Conservation (phyloP, 2,329 filamentous ascomycete genomes). For the Colletotrichum gigasporum region DNA sequence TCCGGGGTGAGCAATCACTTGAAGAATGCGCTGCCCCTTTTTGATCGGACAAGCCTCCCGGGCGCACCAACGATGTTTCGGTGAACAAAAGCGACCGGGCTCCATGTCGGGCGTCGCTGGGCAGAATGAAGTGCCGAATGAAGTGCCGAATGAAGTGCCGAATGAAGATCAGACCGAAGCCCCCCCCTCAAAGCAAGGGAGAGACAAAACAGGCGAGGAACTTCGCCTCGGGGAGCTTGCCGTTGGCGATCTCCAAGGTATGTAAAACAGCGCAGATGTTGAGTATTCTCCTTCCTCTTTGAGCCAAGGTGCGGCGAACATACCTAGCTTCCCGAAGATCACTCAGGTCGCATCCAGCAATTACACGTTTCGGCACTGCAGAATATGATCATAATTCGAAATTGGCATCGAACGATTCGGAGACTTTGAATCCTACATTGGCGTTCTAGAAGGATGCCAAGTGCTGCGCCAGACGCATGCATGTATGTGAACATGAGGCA, state of each 20-base stretch:
- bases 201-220: too few relatives aligned
- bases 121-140: too few relatives aligned
- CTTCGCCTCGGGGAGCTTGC: too few relatives aligned
- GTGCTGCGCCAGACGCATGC: too few relatives aligned
- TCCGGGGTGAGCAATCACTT: neutral
- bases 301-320: neutral
- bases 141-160: neutral
- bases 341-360: neutral
- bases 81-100: neutral
- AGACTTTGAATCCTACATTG: neutral
- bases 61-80: neutral
- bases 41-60: neutral
- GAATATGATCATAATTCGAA: neutral
- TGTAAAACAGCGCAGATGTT: too few relatives aligned
- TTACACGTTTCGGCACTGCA: neutral
- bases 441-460: neutral
- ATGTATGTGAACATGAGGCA: too few relatives aligned
- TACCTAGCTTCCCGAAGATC: neutral
- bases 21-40: neutral
- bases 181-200: neutral
- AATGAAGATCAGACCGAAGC: constrained; percentile 14
- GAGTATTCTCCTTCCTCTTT: neutral
- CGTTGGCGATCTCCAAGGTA: too few relatives aligned
- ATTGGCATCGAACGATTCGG: neutral
- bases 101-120: neutral